These are phyloP conservation scores for Dissophora ornata DNA, from an alignment of 192 early-diverging fungal genomes.

Conservation along the genomic window DNA sequence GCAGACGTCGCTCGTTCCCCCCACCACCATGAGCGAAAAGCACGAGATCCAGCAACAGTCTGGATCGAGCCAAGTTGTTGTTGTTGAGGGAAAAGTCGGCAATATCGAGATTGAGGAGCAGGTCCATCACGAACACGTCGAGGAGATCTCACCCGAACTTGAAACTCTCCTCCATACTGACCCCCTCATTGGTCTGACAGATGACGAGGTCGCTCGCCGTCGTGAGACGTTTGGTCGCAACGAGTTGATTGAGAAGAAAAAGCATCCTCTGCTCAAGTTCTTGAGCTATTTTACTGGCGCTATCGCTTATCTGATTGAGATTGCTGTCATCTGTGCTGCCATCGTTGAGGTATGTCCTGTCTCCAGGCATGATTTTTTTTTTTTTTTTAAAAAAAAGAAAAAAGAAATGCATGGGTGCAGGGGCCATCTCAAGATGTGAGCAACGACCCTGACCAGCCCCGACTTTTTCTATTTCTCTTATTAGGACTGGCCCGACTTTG, in stretches of 20 bases:
- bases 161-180: constrained; percentile 77
- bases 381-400: background rate
- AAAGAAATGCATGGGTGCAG: background rate
- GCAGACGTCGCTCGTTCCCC: background rate
- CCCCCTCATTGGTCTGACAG: constrained; percentile 78
- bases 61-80: background rate
- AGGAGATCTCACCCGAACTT: constrained; percentile 82
- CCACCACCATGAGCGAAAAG: constrained; percentile 27
- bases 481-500: constrained; percentile 71
- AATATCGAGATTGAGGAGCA: constrained; percentile 71
- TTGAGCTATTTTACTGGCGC: constrained; percentile 86
- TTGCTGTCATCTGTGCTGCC: constrained; percentile 81
- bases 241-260: constrained; percentile 84
- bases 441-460: no score
- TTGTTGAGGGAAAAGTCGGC: constrained; percentile 17
- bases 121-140: constrained; percentile 75
- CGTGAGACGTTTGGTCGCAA: constrained; percentile 83
- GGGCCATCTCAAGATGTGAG: no score
- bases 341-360: constrained; percentile 57
- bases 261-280: constrained; percentile 86
- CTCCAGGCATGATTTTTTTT: background rate
- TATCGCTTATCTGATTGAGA: constrained; percentile 89
- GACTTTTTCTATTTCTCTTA: background rate
- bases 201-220: constrained; percentile 74
- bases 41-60: constrained; percentile 11